These are phyloP conservation scores for Magnusiomyces suaveolens DNA, from an alignment of 1,139 yeast species.

Conservation along the genomic window DNA sequence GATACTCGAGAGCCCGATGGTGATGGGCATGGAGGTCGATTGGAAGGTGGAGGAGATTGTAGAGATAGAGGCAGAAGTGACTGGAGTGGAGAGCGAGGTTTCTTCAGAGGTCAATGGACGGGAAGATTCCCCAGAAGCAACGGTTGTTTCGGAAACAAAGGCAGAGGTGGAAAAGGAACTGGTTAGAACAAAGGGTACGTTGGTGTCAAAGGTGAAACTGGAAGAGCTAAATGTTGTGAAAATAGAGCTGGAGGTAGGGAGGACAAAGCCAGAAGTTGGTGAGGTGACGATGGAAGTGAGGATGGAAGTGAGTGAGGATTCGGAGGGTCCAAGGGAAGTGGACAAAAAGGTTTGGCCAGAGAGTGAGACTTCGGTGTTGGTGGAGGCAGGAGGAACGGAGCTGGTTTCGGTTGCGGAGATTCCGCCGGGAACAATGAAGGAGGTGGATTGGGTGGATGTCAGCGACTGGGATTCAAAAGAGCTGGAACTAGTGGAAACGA, in stretches of 20 bases:
- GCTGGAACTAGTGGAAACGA: background rate
- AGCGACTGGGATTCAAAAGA: background rate
- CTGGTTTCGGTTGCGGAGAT: background rate
- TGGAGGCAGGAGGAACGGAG: background rate
- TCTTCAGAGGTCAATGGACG: background rate
- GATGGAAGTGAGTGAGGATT: background rate
- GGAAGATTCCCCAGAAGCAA: too few relatives aligned
- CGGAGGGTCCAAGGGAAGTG: background rate
- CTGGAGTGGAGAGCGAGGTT: background rate
- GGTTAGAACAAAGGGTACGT: too few relatives aligned
- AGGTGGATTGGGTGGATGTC: background rate
- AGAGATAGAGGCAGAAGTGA: background rate
- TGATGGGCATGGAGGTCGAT: background rate
- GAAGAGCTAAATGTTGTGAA: background rate
- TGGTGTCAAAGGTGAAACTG: background rate
- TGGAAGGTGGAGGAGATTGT: too few relatives aligned
- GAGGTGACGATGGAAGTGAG: background rate
- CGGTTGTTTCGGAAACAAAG: background rate
- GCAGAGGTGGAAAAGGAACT: background rate
- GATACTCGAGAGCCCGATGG: background rate
- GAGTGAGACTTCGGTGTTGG: too few relatives aligned
- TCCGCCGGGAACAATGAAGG: background rate
- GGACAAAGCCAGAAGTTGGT: background rate
- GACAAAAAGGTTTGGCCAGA: too few relatives aligned
- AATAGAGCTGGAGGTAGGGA: background rate